Percentiles rank a stretch among this genome's conserved stretches.
Evolutionary conservation across 2,329 filamentous ascomycete species (phyloP).

Genomic region (Emmonsia crescens): DNA sequence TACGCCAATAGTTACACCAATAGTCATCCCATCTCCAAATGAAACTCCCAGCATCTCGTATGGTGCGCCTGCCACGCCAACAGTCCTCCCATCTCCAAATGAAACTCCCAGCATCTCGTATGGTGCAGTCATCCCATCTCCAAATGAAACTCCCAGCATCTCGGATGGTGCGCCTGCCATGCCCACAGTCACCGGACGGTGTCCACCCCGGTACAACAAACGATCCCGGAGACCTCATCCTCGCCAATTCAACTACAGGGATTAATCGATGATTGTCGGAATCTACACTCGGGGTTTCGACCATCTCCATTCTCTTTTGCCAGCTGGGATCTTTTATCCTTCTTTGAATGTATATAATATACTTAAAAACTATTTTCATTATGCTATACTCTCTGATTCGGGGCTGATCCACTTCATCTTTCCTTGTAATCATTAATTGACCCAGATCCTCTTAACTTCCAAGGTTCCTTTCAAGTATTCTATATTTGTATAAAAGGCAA

Average conservation of each 20-base stretch:
- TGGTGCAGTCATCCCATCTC: background rate
- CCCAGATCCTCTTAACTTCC: background rate
- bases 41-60: background rate
- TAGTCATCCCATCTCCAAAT: background rate
- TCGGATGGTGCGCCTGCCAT: background rate
- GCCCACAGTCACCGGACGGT: background rate
- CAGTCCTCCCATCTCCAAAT: background rate
- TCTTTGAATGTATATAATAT: background rate
- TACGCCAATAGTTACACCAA: no score
- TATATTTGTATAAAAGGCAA: background rate
- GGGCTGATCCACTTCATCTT: background rate
- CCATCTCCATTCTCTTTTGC: background rate
- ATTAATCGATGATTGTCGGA: background rate
- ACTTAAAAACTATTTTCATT: background rate
- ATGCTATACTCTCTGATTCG: background rate
- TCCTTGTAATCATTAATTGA: background rate
- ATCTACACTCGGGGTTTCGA: background rate
- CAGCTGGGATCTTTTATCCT: background rate
- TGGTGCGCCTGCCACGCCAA: background rate
- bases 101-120: background rate
- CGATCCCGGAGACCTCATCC: background rate
- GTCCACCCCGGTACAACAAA: background rate
- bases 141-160: background rate
- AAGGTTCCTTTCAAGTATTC: no score
- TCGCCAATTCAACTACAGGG: background rate